A percentile compares a stretch with the other conserved stretches of the same genome.
phyloP scores from a whole-genome alignment of 257 asterid species.

The Schizonepeta tenuifolia region DNA sequence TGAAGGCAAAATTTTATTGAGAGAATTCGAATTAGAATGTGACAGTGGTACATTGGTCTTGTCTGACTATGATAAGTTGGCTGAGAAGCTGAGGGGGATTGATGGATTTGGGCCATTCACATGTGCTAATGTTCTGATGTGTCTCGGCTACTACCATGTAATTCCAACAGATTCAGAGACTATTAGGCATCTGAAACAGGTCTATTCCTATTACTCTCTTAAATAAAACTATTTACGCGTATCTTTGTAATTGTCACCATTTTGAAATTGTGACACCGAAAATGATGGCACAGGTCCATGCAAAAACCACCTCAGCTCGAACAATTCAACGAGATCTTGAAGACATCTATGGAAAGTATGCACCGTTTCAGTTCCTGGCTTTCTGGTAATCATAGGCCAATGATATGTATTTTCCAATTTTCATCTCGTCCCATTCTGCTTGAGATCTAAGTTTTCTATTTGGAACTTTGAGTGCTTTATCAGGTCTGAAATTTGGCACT shows the following conservation, averaged over 20 bases:
- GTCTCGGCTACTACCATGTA: constrained; percentile 87
- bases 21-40: constrained; percentile 67
- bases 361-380: constrained; percentile 85
- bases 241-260: neutral
- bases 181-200: constrained; percentile 87
- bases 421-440: constrained; percentile 10
- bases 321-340: constrained; percentile 67
- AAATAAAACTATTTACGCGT: neutral
- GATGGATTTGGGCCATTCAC: constrained; percentile 89
- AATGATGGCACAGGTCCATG: constrained; percentile 64
- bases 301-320: constrained; percentile 41
- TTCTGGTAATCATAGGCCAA: constrained; percentile 55
- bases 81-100: constrained; percentile 62
- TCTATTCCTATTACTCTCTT: constrained; percentile 13
- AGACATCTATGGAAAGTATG: constrained; percentile 61
- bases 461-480: constrained; percentile 13
- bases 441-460: constrained; percentile 3
- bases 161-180: constrained; percentile 90
- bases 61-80: constrained; percentile 51
- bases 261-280: neutral
- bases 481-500: constrained; percentile 85
- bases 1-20: constrained; percentile 60
- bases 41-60: constrained; percentile 39
- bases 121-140: constrained; percentile 84
- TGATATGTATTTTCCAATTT: constrained; percentile 3